Percentiles rank a stretch among this genome's conserved stretches.
phyloP scores from a whole-genome alignment of 352 stramenopile genomes.

The Phytophthora rubi region DNA sequence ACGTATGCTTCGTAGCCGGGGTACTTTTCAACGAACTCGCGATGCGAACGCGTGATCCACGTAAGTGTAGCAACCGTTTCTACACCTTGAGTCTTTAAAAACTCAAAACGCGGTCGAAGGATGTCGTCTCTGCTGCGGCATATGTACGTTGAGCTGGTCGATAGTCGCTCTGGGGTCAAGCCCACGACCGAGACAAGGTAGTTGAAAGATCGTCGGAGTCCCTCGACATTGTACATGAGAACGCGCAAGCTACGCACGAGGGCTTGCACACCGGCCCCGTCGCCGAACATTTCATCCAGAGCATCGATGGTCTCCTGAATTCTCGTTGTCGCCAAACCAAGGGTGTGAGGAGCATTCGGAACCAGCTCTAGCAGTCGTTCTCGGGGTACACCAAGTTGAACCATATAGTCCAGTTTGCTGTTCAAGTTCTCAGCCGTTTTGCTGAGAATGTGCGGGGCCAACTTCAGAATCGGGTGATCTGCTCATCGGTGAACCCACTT shows the following conservation, averaged over 20 bases:
- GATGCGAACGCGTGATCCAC: background rate
- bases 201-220: background rate
- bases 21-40: background rate
- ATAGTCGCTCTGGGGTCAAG: background rate
- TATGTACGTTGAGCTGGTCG: background rate
- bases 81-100: background rate
- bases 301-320: conserved; percentile 2
- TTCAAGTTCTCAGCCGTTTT: background rate
- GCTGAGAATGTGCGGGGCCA: background rate
- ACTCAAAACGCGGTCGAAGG: background rate
- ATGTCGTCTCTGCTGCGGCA: background rate
- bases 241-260: background rate
- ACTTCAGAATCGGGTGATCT: background rate
- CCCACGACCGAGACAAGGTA: background rate
- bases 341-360: background rate
- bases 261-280: background rate
- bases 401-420: background rate
- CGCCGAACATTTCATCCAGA: conserved; percentile 1
- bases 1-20: background rate
- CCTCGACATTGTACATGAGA: background rate
- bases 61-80: background rate
- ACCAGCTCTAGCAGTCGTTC: background rate
- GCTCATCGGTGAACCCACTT: background rate
- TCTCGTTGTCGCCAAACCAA: background rate
- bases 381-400: background rate